Percentiles rank a stretch among this genome's conserved stretches.
Conservation (phyloP, 2,329 filamentous ascomycete species). For the Aspergillus cejpii region DNA sequence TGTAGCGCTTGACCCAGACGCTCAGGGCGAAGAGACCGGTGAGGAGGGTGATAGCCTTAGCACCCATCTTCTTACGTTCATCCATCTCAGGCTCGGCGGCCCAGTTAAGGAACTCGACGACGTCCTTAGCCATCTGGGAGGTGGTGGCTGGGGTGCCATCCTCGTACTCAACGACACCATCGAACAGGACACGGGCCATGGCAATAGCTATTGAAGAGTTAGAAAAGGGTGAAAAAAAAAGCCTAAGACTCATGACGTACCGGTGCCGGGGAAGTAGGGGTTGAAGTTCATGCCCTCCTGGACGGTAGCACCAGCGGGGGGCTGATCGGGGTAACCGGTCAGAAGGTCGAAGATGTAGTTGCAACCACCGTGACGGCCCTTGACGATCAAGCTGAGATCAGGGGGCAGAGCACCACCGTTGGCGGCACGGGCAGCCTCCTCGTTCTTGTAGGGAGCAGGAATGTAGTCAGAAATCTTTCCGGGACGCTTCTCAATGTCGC, state of each 20-base stretch:
- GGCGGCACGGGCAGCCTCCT: constrained; percentile 93
- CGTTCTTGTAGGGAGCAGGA: constrained; percentile 93
- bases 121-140: constrained; percentile 99
- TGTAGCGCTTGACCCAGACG: constrained; percentile 99
- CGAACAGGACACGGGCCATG: constrained; percentile 97
- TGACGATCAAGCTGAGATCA: constrained; percentile 95
- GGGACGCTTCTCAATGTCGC: constrained; percentile 95
- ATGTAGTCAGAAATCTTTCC: constrained; percentile 99
- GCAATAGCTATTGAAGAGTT: constrained; percentile 59
- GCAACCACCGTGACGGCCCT: constrained; percentile 95
- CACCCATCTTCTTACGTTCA: constrained; percentile 98
- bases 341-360: constrained; percentile 97
- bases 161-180: constrained; percentile 96
- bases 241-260: constrained; percentile 37
- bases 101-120: constrained; percentile 99
- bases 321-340: constrained; percentile 95
- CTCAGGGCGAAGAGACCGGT: constrained; percentile 75
- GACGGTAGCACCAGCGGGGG: constrained; percentile 79
- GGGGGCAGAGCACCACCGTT: constrained; percentile 98
- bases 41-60: constrained; percentile 84
- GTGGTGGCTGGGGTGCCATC: constrained; percentile 89
- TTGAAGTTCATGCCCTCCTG: constrained; percentile 97
- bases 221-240: constrained; percentile 7
- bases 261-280: constrained; percentile 98
- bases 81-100: constrained; percentile 98